A percentile compares a stretch with the other conserved stretches of the same genome.
Evolutionary conservation across 306 rosid genomes (phyloP).

Genomic region (Malus sylvestris): DNA sequence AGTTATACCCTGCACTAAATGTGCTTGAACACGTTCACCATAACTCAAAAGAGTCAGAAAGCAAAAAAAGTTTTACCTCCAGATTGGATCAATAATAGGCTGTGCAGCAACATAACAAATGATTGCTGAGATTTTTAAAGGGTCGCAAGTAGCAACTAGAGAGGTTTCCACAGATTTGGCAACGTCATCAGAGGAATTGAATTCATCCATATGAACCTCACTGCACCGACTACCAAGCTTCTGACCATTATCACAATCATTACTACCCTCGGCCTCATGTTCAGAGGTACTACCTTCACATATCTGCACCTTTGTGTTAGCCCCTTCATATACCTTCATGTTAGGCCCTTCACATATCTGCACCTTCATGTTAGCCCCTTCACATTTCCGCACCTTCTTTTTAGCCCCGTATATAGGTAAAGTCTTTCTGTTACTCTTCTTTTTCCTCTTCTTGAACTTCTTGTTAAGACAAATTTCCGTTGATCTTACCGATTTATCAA

Average conservation of each 20-base stretch:
- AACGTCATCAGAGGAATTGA: conserved; percentile 7
- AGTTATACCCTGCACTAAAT: conserved; percentile 9
- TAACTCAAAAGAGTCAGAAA: conserved; percentile 6
- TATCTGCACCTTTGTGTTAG: conserved; percentile 4
- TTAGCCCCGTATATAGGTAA: conserved; percentile 8
- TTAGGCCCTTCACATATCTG: conserved; percentile 12
- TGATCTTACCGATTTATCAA: conserved; percentile 4
- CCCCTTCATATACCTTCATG: conserved; percentile 2
- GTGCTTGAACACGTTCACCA: conserved; percentile 1
- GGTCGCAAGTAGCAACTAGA: conserved; percentile 10
- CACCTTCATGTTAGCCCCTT: conserved; percentile 6
- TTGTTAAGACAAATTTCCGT: not conserved
- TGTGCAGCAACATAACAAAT: conserved; percentile 27
- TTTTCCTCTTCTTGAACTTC: conserved; percentile 11
- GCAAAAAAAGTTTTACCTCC: conserved; percentile 46
- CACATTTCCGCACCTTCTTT: conserved; percentile 1
- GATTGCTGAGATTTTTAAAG: not conserved
- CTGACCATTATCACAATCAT: conserved; percentile 8
- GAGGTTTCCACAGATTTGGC: conserved; percentile 15
- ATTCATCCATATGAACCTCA: conserved; percentile 15
- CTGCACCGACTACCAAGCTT: conserved; percentile 4
- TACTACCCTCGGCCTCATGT: conserved; percentile 14
- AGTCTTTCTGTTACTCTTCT: conserved; percentile 12
- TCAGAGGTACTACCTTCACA: conserved; percentile 10
- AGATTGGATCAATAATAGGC: conserved; percentile 55